Evolutionary conservation across 2,329 filamentous ascomycete species (phyloP).

Genomic region (Trichophyton benhamiae): DNA sequence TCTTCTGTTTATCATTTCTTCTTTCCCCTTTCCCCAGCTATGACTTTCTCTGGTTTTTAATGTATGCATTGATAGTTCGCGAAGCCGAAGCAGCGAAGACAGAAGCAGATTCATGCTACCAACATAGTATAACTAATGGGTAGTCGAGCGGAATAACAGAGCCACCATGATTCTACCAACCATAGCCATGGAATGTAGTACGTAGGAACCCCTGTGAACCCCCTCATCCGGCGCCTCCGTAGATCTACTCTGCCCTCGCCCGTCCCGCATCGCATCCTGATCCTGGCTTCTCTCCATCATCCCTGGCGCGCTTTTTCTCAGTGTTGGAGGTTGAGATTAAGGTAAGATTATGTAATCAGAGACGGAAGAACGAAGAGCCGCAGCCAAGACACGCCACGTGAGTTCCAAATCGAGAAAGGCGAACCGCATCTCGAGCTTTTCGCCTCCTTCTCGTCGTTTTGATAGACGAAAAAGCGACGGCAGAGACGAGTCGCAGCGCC

Average conservation of each 20-base stretch:
- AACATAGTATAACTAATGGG: neutral
- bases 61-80: neutral
- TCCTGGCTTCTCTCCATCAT: neutral
- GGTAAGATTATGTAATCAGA: neutral
- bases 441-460: neutral
- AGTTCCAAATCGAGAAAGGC: conserved; percentile 3
- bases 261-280: neutral
- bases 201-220: neutral
- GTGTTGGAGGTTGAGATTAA: neutral
- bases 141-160: neutral
- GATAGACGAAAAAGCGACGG: neutral
- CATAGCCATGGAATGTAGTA: neutral
- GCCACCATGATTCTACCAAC: neutral
- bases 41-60: neutral
- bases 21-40: neutral
- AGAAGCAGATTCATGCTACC: neutral
- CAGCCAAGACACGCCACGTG: neutral
- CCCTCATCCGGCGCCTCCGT: neutral
- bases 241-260: neutral
- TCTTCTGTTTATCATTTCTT: neutral
- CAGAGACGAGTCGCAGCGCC: neutral
- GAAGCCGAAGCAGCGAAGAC: neutral
- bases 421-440: neutral
- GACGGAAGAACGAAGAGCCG: neutral
- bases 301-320: neutral